These are phyloP conservation scores for Trichoderma asperelloides DNA, from an alignment of 495 filamentous ascomycete species.

Conservation along the genomic window DNA sequence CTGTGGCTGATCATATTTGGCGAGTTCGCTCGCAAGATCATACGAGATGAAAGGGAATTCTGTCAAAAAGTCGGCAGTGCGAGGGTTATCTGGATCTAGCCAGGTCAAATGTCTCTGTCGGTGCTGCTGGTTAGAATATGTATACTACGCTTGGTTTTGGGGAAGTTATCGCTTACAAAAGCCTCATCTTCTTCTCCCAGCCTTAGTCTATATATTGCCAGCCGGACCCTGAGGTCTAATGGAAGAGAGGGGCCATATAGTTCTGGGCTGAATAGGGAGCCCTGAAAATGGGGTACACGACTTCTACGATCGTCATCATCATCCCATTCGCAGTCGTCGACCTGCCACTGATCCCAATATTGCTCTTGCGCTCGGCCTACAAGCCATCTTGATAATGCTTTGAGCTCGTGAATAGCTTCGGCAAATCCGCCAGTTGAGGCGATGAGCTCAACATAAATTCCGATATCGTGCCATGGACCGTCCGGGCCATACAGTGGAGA, in stretches of 20 bases:
- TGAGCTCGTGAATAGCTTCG: constrained; percentile 58
- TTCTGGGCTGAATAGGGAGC: constrained; percentile 46
- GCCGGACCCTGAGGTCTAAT: constrained; percentile 72
- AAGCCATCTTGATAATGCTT: constrained; percentile 68
- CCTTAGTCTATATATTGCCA: constrained; percentile 72
- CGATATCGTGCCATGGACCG: constrained; percentile 76
- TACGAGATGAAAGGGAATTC: constrained; percentile 69
- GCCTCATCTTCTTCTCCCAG: constrained; percentile 67
- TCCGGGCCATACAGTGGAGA: constrained; percentile 22
- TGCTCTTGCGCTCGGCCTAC: constrained; percentile 62
- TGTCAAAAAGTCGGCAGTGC: constrained; percentile 40
- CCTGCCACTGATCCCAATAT: constrained; percentile 68
- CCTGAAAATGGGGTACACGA: constrained; percentile 39
- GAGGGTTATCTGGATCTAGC: constrained; percentile 49
- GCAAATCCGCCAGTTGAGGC: constrained; percentile 49
- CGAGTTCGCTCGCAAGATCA: constrained; percentile 60
- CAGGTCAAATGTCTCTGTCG: constrained; percentile 29
- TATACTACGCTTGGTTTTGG: not conserved
- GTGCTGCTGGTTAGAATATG: not conserved
- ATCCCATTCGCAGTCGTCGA: constrained; percentile 93
- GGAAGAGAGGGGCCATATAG: constrained; percentile 72
- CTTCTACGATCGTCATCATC: constrained; percentile 55
- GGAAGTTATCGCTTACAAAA: constrained; percentile 41
- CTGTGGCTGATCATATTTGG: constrained; percentile 42
- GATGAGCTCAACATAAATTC: constrained; percentile 76